Evolutionary conservation across 129 eudicot genomes (phyloP).

Genomic region (Saussurea involucrata): DNA sequence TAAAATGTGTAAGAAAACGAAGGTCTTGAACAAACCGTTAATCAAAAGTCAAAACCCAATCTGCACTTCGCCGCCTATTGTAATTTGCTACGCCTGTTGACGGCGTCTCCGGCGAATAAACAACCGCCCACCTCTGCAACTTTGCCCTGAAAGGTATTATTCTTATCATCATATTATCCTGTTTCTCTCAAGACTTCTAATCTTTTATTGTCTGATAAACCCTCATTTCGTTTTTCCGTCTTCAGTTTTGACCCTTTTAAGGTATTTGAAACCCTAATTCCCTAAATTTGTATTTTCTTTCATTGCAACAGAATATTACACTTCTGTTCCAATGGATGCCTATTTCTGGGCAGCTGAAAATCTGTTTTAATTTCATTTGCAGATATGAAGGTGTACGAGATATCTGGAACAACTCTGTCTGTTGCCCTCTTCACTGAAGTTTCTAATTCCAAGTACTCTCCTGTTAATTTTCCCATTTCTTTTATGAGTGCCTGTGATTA

Average conservation of each 20-base stretch:
- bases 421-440: slow-evolving; percentile 80
- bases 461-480: neutral
- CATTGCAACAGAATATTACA: neutral
- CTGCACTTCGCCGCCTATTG: neutral
- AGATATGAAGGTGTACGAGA: slow-evolving; percentile 62
- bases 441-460: slow-evolving; percentile 68
- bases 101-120: neutral
- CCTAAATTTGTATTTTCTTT: neutral
- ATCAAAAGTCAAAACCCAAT: neutral
- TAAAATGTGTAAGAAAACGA: too few relatives aligned
- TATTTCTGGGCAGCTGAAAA: neutral
- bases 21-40: too few relatives aligned
- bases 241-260: neutral
- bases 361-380: neutral
- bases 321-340: neutral
- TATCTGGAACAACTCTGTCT: slow-evolving; percentile 52
- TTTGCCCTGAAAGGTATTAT: neutral
- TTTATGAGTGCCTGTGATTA: neutral
- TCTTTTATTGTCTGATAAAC: neutral
- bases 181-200: neutral
- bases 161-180: neutral
- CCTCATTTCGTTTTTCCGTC: neutral
- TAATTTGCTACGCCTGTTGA: neutral
- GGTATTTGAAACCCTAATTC: neutral
- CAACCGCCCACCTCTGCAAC: neutral